Evolutionary conservation across 495 filamentous ascomycete species (phyloP).

Genomic region (Platismatia glauca): DNA sequence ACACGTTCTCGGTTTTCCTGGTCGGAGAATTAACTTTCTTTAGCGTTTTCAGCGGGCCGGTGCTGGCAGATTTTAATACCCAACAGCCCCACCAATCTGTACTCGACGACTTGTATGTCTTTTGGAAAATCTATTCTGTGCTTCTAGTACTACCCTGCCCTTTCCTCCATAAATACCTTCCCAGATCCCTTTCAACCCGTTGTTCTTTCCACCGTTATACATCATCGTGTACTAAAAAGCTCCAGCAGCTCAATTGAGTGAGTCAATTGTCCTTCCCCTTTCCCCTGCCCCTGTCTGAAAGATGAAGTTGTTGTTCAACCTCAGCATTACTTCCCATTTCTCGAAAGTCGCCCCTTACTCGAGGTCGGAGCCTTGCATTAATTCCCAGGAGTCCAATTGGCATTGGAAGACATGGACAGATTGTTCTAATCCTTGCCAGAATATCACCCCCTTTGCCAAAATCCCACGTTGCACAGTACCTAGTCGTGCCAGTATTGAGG

Average conservation of each 20-base stretch:
- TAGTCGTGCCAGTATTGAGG: background rate
- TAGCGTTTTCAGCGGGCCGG: background rate
- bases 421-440: background rate
- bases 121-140: background rate
- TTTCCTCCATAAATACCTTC: background rate
- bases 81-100: background rate
- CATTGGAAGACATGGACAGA: background rate
- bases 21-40: slow-evolving; percentile 1
- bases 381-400: background rate
- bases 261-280: background rate
- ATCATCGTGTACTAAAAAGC: background rate
- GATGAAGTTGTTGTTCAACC: background rate
- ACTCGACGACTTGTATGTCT: background rate
- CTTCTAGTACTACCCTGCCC: background rate
- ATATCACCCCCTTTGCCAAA: background rate
- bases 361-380: background rate
- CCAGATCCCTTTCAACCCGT: background rate
- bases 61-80: background rate
- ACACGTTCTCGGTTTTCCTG: background rate
- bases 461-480: background rate
- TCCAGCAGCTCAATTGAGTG: background rate
- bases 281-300: too few relatives aligned
- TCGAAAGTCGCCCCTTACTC: background rate
- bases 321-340: background rate
- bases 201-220: background rate